Base-by-base conservation (phyloP, 768 basidiomycete species). In the Mycena vulgaris region DNA sequence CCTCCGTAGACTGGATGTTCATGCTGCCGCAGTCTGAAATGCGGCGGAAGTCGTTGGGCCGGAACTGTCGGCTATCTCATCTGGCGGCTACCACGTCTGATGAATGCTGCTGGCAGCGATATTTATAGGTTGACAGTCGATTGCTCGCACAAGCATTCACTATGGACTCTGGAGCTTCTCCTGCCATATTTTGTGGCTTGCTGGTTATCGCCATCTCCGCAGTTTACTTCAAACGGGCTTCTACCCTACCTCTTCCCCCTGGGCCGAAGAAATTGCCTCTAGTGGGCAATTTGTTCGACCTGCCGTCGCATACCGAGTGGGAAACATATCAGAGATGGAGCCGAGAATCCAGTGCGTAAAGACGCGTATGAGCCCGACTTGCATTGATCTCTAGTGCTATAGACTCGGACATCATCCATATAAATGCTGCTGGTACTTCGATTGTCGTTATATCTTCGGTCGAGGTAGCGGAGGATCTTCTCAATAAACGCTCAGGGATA, bases 191-290 rank as follows among this genome's bases (percentile, higher is more conserved):
- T 23, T 47, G 45, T 23, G 45, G 45, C 19, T 21, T 47, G 16
- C 8, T 47, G 45, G n/a, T 47, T 6, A n/a, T 47, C 16, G 52
- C 52, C 31, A 21, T 35, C 4, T 33, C 30, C 9, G 11, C n/a
- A 2, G 7, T 53, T 5, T 53, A 33, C 52, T 35, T 53, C 28
- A 33, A 21, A 28, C 31, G 27, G 27, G 25, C 3, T 19, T 11
- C 2, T 19, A 19, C 49, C 16, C 31, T 37, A 2, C 39, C 62
- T 16, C 51, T 63, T 31, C 80, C 80, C 58, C 79, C 80, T 25
- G 79, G 80, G 2, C 79, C 79, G 10, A 77, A 70, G 35, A 75
- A 74, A 35, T 70, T 75, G 4, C 77, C 77, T 23, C 27, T 80
- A 4, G 31, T 81, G 3, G 79, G 78, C 10, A 79, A 80, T 57